Base-by-base conservation (phyloP, 306 rosid species). In the Sesbania bispinosa region DNA sequence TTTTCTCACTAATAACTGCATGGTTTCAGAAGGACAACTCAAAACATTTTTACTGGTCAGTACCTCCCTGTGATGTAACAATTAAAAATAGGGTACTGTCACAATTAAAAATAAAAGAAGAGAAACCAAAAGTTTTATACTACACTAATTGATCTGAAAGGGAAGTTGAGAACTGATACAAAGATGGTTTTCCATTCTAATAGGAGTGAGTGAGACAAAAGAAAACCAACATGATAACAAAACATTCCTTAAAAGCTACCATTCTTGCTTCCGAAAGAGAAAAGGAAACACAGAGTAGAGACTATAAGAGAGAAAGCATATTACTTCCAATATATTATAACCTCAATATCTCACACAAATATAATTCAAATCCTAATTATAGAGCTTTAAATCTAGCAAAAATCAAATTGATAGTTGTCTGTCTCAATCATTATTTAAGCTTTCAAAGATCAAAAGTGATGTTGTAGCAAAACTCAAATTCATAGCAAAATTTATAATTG, bases 141-240 rank as follows among this genome's bases (percentile, higher is more conserved):
- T 59, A 38, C 39, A 29, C 65, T 64, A 18, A 43, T 61, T 39
- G 58, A 77, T 61, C 78, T 8, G 6, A 69, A 51, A 38, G 65
- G 48, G 64, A 63, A 15, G 21, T 19, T 24, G 26, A 55, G 47
- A 41, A 30, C 15, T 41, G 18, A 21, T 48, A 67, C 58, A 72
- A 5, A 76, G 30, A 57, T 24, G 45, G 15, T 2, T 7, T 20
- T 39, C 6, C 18, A n/a, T n/a, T n/a, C n/a, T 30, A 51, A 51
- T 24, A 36, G 10, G 27, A 33, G 69, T 55, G n/a, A n/a, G n/a
- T n/a, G 36, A 54, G 21, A 64, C 13, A 27, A 53, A 58, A 29
- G 2, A 27, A 64, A 62, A 43, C 55, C 4, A 30, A 73, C 30
- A 62, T 18, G 53, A 38, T 48, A 41, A 10, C 4, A 36, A 65